Evolutionary conservation across 139 green algal species (phyloP), one percentile per base, ranked within the genome.

Genomic region (Klebsormidium nitens): DNA sequence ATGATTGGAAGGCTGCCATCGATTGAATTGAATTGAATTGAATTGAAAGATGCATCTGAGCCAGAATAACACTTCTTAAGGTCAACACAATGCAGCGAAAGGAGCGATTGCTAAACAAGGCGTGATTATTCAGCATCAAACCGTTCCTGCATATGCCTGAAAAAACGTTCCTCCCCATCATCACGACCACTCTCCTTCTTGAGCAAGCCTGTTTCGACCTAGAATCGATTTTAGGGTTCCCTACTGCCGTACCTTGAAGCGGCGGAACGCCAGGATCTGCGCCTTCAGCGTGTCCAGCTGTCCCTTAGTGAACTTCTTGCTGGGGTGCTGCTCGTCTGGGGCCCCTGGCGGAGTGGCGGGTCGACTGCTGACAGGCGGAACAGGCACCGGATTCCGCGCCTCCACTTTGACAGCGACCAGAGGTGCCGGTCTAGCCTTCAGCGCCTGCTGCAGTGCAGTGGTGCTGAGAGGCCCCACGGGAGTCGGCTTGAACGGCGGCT

Each of bases 171-270:
- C 14, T 50, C 11, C 42, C 11, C 8, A 50, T 26, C 42, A 14
- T 14, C 42, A 50, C 14, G 42, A 50, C 14, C 42, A 26, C 11
- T 14, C 42, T 14, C 42, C 42, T 14, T 50, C 42, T 50, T 50
- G 42, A 50, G 42, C 42, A 14, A 26, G 42, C 42, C 42, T 26
- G 14, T 14, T 14, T 50, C 42, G 14, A 8, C 42, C 42, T 14
- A 50, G 11, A 14, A 8, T 26, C 14, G 42, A n/a, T n/a, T n/a
- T n/a, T n/a, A n/a, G n/a, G n/a, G n/a, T n/a, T n/a, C n/a, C n/a
- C n/a, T n/a, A n/a, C n/a, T n/a, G n/a, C n/a, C 61, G 37, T 65
- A 73, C 65, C 65, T 73, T 73, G 23, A 73, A 49, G 5, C 26
- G 6, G 2, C 47, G 26, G 32, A 73, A 73, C 3, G 57, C 65